Evolutionary conservation across 1,139 yeast genomes (phyloP).

Genomic region (Sugiyamaella castrensis): DNA sequence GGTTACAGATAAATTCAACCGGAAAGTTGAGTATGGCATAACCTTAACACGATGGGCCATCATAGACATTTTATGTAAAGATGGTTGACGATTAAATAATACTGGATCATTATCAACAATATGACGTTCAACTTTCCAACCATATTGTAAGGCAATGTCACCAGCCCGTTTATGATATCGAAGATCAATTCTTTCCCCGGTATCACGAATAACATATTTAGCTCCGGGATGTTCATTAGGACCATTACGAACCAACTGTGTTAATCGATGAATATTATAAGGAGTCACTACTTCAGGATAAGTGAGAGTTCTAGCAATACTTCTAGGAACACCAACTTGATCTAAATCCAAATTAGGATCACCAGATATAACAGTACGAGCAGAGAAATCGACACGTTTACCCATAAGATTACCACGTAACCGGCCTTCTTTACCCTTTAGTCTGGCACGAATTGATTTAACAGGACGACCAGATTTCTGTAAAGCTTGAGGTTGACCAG

Average conservation of each 20-base stretch:
- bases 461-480: conserved; percentile 99
- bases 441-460: conserved; percentile 95
- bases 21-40: conserved; percentile 97
- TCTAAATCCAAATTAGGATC: conserved; percentile 97
- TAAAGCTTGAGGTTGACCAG: conserved; percentile 99
- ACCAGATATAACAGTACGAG: conserved; percentile 98
- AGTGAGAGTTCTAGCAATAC: conserved; percentile 91
- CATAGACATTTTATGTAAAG: conserved; percentile 99
- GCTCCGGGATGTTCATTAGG: conserved; percentile 99
- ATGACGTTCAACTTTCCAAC: conserved; percentile 99
- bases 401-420: conserved; percentile 99
- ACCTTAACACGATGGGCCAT: conserved; percentile 99
- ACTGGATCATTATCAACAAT: conserved; percentile 97
- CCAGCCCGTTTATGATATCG: conserved; percentile 98
- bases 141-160: conserved; percentile 94
- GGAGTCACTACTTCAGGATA: conserved; percentile 99
- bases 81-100: conserved; percentile 97
- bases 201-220: conserved; percentile 94
- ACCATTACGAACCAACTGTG: conserved; percentile 93
- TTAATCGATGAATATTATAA: conserved; percentile 87
- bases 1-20: conserved; percentile 93
- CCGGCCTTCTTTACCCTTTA: conserved; percentile 99
- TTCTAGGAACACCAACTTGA: conserved; percentile 97
- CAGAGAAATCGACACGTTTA: conserved; percentile 98
- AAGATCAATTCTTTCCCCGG: conserved; percentile 97